Conservation (phyloP, 1,284 basidiomycete genomes). For the Cutaneotrichosporon dermatis region DNA sequence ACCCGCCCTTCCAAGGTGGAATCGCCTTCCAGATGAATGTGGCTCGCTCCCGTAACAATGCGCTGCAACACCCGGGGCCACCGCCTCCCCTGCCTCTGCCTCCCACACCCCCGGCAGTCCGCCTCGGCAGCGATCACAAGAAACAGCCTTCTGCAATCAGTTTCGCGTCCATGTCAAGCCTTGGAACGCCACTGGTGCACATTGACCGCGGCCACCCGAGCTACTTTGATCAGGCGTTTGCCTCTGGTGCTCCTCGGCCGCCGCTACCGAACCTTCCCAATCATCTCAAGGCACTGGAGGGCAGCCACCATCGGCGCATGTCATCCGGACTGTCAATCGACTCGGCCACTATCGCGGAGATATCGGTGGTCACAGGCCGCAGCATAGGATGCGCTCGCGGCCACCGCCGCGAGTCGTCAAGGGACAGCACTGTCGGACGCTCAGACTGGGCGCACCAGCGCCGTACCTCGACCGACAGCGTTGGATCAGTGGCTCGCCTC, state of each 20-base stretch:
- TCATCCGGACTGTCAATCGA: conserved; percentile 54
- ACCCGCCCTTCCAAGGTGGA: conserved; percentile 34
- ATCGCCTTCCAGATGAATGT: conserved; percentile 38
- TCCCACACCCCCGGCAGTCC: neutral
- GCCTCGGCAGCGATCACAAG: conserved; percentile 14
- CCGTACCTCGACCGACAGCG: conserved; percentile 59
- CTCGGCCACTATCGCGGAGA: conserved; percentile 45
- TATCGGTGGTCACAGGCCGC: conserved; percentile 22
- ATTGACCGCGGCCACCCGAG: conserved; percentile 70
- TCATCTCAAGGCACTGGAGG: conserved; percentile 23
- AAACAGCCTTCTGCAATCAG: conserved; percentile 63
- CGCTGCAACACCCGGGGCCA: neutral
- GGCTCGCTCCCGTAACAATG: conserved; percentile 11
- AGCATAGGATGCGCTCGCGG: neutral
- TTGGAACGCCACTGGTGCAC: conserved; percentile 65
- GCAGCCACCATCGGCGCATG: conserved; percentile 25
- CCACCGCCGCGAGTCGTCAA: conserved; percentile 51
- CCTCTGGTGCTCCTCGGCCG: conserved; percentile 12
- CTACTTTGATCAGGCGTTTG: conserved; percentile 53
- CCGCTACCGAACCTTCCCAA: conserved; percentile 21
- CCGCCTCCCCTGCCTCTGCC: conserved; percentile 14
- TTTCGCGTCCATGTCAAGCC: conserved; percentile 74
- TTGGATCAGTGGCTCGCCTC: conserved; percentile 56
- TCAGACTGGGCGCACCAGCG: conserved; percentile 61
- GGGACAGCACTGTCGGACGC: conserved; percentile 57